phyloP scores from a whole-genome alignment of 108 stramenopile genomes.

The Skeletonema tropicum region DNA sequence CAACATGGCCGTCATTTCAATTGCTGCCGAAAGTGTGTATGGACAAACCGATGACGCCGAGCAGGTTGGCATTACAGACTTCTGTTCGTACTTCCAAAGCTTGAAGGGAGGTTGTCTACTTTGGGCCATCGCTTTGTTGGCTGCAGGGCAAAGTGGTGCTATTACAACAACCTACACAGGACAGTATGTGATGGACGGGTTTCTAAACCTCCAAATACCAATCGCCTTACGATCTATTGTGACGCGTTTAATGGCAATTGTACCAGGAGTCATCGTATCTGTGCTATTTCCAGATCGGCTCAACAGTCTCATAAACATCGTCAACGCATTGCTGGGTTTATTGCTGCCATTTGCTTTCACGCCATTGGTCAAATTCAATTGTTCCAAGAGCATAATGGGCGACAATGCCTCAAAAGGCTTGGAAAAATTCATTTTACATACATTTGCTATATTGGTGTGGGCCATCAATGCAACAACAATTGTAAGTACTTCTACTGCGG shows the following conservation, averaged over 20 bases:
- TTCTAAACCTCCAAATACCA: conserved; percentile 70
- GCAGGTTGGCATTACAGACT: conserved; percentile 61
- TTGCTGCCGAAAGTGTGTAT: conserved; percentile 82
- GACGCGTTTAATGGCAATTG: conserved; percentile 76
- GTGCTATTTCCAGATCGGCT: conserved; percentile 60
- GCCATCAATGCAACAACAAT: conserved; percentile 58
- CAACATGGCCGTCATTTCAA: conserved; percentile 83
- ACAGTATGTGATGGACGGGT: conserved; percentile 90
- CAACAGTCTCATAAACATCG: conserved; percentile 73
- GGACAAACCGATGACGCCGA: conserved; percentile 36
- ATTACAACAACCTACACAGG: conserved; percentile 91
- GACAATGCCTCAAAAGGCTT: conserved; percentile 40
- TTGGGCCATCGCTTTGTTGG: conserved; percentile 85
- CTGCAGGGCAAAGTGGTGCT: conserved; percentile 78
- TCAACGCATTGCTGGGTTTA: conserved; percentile 77
- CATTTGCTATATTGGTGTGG: conserved; percentile 58
- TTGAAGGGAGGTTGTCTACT: conserved; percentile 68
- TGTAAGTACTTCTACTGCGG: neutral
- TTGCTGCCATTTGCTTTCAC: conserved; percentile 83
- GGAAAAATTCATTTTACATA: conserved; percentile 50
- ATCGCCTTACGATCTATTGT: conserved; percentile 64
- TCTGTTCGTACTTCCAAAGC: conserved; percentile 59
- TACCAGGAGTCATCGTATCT: conserved; percentile 77
- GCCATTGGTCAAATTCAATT: conserved; percentile 78
- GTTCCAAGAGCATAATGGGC: conserved; percentile 66